phyloP scores from a whole-genome alignment of 2,329 filamentous ascomycete genomes.

The Pleomassaria siparia region DNA sequence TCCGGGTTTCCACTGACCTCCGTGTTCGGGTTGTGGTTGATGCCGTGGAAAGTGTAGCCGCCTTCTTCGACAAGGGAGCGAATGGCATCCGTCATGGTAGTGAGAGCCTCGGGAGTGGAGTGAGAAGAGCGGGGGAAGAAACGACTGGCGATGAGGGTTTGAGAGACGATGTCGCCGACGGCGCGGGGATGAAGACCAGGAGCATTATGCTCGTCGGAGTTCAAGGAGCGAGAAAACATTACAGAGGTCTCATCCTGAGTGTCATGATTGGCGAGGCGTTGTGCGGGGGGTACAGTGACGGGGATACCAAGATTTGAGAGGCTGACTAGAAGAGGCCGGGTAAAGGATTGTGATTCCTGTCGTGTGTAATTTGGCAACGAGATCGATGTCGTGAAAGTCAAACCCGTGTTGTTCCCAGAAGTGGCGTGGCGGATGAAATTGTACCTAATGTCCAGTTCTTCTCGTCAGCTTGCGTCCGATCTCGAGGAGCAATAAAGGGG shows the following conservation, averaged over 20 bases:
- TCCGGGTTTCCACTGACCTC: slow-evolving; percentile 10
- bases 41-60: slow-evolving; percentile 28
- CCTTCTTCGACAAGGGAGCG: slow-evolving; percentile 23
- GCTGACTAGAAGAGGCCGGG: slow-evolving; percentile 20
- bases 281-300: slow-evolving; percentile 14
- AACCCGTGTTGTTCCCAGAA: slow-evolving; percentile 10
- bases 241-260: neutral
- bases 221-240: neutral
- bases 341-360: slow-evolving; percentile 16
- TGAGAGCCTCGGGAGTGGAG: slow-evolving; percentile 7
- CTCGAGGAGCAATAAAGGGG: neutral
- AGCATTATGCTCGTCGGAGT: neutral
- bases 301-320: slow-evolving; percentile 22
- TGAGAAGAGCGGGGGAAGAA: slow-evolving; percentile 23
- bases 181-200: slow-evolving; percentile 4
- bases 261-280: neutral
- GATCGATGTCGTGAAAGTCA: slow-evolving; percentile 25
- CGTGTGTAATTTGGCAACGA: slow-evolving; percentile 16
- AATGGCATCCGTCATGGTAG: slow-evolving; percentile 13
- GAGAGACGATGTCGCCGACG: slow-evolving; percentile 21
- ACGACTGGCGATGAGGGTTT: slow-evolving; percentile 29
- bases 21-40: slow-evolving; percentile 21
- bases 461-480: neutral
- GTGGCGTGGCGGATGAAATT: slow-evolving; percentile 28
- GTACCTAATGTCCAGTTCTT: slow-evolving; percentile 15